These are phyloP conservation scores for Sclerotinia spermophila DNA, from an alignment of 2,329 filamentous ascomycete species.

Conservation along the genomic window DNA sequence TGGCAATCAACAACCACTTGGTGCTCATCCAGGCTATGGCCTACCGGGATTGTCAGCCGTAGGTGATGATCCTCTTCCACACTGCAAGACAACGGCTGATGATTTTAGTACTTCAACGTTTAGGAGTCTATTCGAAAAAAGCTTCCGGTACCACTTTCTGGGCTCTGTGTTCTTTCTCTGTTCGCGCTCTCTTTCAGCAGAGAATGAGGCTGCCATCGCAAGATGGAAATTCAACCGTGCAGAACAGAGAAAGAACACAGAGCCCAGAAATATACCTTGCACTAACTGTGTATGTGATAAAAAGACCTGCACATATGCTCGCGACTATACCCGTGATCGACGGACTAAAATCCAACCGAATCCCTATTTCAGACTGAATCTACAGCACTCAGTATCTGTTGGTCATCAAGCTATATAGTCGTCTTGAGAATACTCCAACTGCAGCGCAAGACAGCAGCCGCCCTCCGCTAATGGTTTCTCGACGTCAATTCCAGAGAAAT, in stretches of 20 bases:
- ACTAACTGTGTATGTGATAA: constrained; percentile 32
- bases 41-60: not conserved
- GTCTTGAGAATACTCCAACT: too few species aligned
- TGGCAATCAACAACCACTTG: not conserved
- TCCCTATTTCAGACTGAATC: not conserved
- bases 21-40: not conserved
- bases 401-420: too few species aligned
- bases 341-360: not conserved
- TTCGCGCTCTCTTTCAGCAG: not conserved
- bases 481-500: not conserved
- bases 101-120: not conserved
- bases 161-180: not conserved
- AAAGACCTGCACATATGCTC: not conserved
- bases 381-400: not conserved
- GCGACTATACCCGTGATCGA: not conserved
- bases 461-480: not conserved
- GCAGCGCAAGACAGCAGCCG: not conserved
- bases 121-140: not conserved
- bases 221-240: not conserved
- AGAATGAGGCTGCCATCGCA: not conserved
- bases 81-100: not conserved
- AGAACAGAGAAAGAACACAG: not conserved
- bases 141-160: too few species aligned
- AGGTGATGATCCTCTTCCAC: not conserved
- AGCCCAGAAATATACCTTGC: constrained; percentile 34